A percentile compares a stretch with the other conserved stretches of the same genome.
Conservation (phyloP, 2,329 filamentous ascomycete genomes). For the Trichoderma hamatum region DNA sequence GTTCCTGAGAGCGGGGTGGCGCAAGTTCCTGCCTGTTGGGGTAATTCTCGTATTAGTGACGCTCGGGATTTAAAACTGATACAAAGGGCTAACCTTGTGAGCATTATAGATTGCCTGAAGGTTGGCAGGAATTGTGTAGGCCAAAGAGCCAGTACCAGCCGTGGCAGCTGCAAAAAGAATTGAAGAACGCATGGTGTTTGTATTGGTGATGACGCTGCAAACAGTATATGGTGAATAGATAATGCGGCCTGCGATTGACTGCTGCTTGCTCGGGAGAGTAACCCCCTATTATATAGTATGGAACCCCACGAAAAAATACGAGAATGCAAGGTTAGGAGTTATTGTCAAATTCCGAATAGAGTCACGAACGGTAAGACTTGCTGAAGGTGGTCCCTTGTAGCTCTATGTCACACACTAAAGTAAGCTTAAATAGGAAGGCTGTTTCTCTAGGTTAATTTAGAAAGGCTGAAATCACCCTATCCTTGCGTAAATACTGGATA, state of each 20-base stretch:
- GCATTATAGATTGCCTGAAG: slow-evolving; percentile 28
- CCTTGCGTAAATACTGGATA: not conserved
- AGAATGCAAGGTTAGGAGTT: not conserved
- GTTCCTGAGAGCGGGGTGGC: slow-evolving; percentile 30
- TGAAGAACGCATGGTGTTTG: slow-evolving; percentile 25
- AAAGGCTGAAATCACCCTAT: not conserved
- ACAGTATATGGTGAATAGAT: not conserved
- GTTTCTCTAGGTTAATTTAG: not conserved
- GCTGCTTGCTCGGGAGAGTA: not conserved
- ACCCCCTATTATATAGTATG: not conserved
- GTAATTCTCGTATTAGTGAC: not conserved
- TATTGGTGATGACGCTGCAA: not conserved
- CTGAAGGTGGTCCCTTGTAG: not conserved
- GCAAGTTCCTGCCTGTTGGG: slow-evolving; percentile 37
- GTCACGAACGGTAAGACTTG: not conserved
- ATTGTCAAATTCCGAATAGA: not conserved
- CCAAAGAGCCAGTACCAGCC: slow-evolving; percentile 22
- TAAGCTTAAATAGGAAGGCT: slow-evolving; percentile 22
- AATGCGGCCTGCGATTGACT: not conserved
- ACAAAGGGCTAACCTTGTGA: slow-evolving; percentile 26
- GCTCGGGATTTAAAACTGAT: no score
- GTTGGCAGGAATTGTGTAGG: slow-evolving; percentile 28
- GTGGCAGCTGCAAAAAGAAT: slow-evolving; percentile 24
- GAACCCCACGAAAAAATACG: not conserved
- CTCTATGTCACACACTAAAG: not conserved